Percentiles rank a stretch among this genome's conserved stretches.
Conservation (phyloP, 2,329 filamentous ascomycete genomes). For the Hypoxylon sp. region DNA sequence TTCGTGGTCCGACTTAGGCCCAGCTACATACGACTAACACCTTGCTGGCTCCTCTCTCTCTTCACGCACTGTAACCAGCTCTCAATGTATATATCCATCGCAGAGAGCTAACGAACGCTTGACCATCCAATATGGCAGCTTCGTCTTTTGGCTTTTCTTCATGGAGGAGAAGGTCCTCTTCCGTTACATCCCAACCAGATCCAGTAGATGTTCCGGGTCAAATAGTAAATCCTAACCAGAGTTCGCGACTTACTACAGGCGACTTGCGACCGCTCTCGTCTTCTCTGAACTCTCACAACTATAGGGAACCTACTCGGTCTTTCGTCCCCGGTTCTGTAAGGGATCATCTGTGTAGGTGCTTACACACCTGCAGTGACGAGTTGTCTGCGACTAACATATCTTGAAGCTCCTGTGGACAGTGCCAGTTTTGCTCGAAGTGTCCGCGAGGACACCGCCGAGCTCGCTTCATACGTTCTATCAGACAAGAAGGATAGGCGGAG, state of each 20-base stretch:
- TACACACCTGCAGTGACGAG: not conserved
- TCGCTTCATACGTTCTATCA: slow-evolving; percentile 85
- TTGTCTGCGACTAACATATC: slow-evolving; percentile 37
- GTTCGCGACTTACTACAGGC: slow-evolving; percentile 33
- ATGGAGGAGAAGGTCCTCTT: slow-evolving; percentile 62
- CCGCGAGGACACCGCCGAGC: slow-evolving; percentile 87
- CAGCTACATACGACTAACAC: slow-evolving; percentile 25
- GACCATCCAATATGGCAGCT: slow-evolving; percentile 60
- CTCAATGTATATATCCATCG: slow-evolving; percentile 37
- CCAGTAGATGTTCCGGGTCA: slow-evolving; percentile 53
- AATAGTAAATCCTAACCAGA: slow-evolving; percentile 45
- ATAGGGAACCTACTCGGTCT: slow-evolving; percentile 78
- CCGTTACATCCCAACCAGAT: slow-evolving; percentile 53
- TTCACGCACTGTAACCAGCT: slow-evolving; percentile 31
- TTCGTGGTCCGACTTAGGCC: slow-evolving; percentile 20
- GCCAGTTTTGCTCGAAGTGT: slow-evolving; percentile 83
- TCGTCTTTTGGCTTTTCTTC: slow-evolving; percentile 63
- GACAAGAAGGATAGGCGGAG: slow-evolving; percentile 66
- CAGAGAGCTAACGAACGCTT: slow-evolving; percentile 37
- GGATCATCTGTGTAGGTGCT: slow-evolving; percentile 68
- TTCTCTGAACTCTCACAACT: slow-evolving; percentile 58
- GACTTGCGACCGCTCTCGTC: slow-evolving; percentile 52
- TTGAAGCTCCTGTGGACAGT: slow-evolving; percentile 72
- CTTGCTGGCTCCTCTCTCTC: slow-evolving; percentile 24
- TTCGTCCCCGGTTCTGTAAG: slow-evolving; percentile 78